Base-by-base conservation (phyloP, 225 moss, liverwort and hornwort species). In the Ulota crispa region DNA sequence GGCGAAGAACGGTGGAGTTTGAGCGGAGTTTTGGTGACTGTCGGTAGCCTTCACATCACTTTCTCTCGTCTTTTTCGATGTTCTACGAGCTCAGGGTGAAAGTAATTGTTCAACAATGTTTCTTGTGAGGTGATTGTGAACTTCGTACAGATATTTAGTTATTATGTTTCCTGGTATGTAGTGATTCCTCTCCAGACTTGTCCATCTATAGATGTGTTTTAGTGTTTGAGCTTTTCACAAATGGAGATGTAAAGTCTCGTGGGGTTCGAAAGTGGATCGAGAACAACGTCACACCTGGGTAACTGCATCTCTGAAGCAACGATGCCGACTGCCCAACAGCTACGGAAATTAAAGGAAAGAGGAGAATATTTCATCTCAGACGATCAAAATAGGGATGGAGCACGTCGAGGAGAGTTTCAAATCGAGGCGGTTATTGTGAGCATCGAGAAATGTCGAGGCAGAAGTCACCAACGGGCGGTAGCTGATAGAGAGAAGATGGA, bases 401-500 rank as follows among this genome's bases (percentile, higher is more conserved):
- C 28, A 55, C 15, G 55, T 54, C 65, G 41, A 73, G 52, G 1
- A 53, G 63, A 21, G 72, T 53, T 54, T 53, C 81, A 23, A 64
- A 65, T 73, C 4, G 30, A 68, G 14, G 85, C 85, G 34, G 68
- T 82, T 55, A 73, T 82, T 43, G 82, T 82, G 54, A 85, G 82
- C 74, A 54, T 20, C 54, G 85, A 85, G 78, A 73, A 73, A 69
- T 62, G 72, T 19, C 34, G 43, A 54, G 62, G 26, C 73, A 32
- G 21, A 20, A 26, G 8, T 24, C 78, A 54, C 26, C 82, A 37
- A 66, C 59, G 72, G 52, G 78, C 81, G 66, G 21, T 9, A 24
- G 19, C 6, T 28, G 74, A 89, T 60, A 68, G 70, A 47, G 24
- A 78, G 53, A 28, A 20, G 66, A 78, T 87, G 83, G 28, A n/a